Base-by-base conservation (phyloP, 2,329 filamentous ascomycete species). In the Aspergillus sp. region DNA sequence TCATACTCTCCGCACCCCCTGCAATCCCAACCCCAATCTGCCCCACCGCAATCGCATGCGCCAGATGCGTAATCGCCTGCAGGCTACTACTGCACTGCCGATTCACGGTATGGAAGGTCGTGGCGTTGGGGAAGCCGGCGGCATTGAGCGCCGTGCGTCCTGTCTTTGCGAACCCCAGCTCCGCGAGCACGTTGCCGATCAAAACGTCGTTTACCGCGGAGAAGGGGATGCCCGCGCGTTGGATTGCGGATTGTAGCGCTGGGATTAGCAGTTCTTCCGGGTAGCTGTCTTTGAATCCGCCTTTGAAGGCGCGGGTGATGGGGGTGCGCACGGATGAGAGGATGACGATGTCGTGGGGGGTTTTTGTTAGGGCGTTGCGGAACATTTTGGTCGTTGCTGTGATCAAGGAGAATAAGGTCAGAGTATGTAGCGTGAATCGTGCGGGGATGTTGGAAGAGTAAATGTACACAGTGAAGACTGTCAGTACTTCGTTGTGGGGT, bases 41-140 rank as follows among this genome's bases (percentile, higher is more conserved):
- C 59, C 91, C 91, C 52, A 79, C 79, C 57, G 82, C 74, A 74
- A 98, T 96, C 70, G 91, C 84, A 77, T 93, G 87, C 45, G 93
- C 91, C 64, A 97, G 93, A 71, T 96, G 91, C 76, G 93, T 92
- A 6, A 92, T 90, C 56, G 93, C 91, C 78, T 96, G 93, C 65
- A 98, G 86, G 55, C 93, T 93, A 0, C 92, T 96, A 47, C 90
- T 95, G 83, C 93, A 98, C 85, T 97, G 96, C 62, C 93, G 88
- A 81, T 96, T 97, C 56, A 95, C 82, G 39, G 89, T 87, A 51
- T 84, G 91, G 64, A 90, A 90, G 64, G 85, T 84, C 48, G 90
- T 84, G 12, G 92, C 96, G 78, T 93, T 93, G 67, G 93, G 92
- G 80, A 93, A 96, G 66, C 93, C 93, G 55, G 93, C 93, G 48